phyloP scores from a whole-genome alignment of 495 filamentous ascomycete species.

The Annulohypoxylon maeteangense region DNA sequence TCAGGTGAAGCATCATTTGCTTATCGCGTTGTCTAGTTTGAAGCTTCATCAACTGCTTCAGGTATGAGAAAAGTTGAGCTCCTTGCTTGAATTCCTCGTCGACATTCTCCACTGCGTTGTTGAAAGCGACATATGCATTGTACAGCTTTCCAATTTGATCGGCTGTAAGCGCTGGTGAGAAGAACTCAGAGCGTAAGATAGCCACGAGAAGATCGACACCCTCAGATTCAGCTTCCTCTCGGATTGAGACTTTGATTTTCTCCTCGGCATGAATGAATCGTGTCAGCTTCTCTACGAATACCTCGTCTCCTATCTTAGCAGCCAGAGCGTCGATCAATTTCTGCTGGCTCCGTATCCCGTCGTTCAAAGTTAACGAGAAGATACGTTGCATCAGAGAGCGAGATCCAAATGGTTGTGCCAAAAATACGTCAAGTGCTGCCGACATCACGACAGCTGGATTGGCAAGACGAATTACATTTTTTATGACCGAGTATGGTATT shows the following conservation, averaged over 20 bases:
- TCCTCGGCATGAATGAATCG: conserved; percentile 80
- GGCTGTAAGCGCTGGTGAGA: conserved; percentile 72
- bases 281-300: conserved; percentile 85
- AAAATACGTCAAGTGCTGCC: conserved; percentile 89
- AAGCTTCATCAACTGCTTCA: conserved; percentile 95
- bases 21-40: conserved; percentile 94
- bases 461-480: conserved; percentile 95
- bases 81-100: conserved; percentile 88
- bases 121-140: conserved; percentile 98
- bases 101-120: conserved; percentile 89
- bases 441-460: conserved; percentile 97
- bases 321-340: conserved; percentile 81
- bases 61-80: conserved; percentile 88
- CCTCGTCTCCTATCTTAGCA: conserved; percentile 77
- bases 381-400: conserved; percentile 92
- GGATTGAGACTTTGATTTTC: conserved; percentile 74
- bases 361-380: conserved; percentile 88
- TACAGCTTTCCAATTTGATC: conserved; percentile 85
- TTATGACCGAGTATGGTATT: conserved; percentile 90
- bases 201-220: conserved; percentile 84
- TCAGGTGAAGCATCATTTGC: conserved; percentile 93
- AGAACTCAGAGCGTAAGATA: conserved; percentile 77
- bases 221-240: conserved; percentile 74
- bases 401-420: conserved; percentile 92
- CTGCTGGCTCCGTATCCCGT: conserved; percentile 86